Conservation (phyloP, 306 rosid genomes). For the Calophaca sinica region DNA sequence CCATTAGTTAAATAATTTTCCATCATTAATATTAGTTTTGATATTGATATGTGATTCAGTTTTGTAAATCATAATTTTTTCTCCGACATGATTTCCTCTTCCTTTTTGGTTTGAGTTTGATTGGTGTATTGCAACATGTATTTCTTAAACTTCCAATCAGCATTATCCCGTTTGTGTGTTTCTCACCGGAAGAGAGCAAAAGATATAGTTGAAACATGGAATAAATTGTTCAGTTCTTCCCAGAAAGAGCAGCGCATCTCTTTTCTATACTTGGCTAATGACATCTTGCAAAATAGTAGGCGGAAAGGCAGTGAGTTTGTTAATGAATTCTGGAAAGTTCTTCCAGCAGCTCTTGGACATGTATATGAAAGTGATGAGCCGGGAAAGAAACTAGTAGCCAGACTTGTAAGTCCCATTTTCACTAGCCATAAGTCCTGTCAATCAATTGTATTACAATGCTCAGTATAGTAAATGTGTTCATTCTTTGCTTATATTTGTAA, state of each 20-base stretch:
- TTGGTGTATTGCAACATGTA: conserved; percentile 40
- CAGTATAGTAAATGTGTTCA: conserved; percentile 21
- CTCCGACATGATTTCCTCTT: conserved; percentile 11
- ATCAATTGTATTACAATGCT: conserved; percentile 31
- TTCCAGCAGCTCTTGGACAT: conserved; percentile 73
- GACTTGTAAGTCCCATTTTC: conserved; percentile 68
- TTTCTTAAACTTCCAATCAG: conserved; percentile 65
- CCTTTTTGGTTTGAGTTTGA: not conserved
- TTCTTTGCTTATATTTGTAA: conserved; percentile 21
- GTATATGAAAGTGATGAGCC: conserved; percentile 67
- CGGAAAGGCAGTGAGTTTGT: conserved; percentile 91
- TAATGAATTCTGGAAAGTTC: conserved; percentile 93
- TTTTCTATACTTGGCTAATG: conserved; percentile 84
- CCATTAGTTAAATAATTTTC: conserved; percentile 28
- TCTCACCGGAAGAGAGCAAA: conserved; percentile 80
- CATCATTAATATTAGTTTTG: conserved; percentile 27
- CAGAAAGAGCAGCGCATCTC: conserved; percentile 79
- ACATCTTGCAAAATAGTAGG: conserved; percentile 91
- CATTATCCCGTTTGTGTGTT: conserved; percentile 84
- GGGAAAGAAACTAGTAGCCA: conserved; percentile 70
- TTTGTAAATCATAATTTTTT: conserved; percentile 14
- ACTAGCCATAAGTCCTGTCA: conserved; percentile 13
- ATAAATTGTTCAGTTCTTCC: conserved; percentile 72
- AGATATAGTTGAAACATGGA: conserved; percentile 89
- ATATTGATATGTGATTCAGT: conserved; percentile 30